These are phyloP conservation scores for Penicillium pancosmium DNA, from an alignment of 495 filamentous ascomycete genomes.

Conservation along the genomic window DNA sequence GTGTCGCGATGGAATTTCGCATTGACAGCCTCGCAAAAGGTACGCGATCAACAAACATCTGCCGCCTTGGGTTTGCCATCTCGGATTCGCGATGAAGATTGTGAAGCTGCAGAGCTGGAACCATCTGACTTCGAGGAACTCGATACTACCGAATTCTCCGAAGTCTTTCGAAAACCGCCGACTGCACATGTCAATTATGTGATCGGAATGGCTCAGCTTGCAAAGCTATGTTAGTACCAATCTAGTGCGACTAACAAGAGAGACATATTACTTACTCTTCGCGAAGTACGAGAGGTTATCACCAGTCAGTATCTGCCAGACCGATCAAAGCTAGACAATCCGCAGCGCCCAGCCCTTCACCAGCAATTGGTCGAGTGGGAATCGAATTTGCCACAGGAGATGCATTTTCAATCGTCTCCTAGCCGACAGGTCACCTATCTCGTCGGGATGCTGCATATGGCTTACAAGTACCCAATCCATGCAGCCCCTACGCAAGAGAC, in stretches of 20 bases:
- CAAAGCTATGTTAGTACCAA: conserved; percentile 36
- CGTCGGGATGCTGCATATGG: conserved; percentile 47
- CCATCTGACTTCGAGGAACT: conserved; percentile 39
- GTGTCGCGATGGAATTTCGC: background rate
- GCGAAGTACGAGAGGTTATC: conserved; percentile 43
- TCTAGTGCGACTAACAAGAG: background rate
- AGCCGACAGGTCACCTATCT: conserved; percentile 37
- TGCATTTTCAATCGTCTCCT: conserved; percentile 32
- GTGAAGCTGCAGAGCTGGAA: conserved; percentile 45
- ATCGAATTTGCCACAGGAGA: conserved; percentile 33
- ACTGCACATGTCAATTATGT: conserved; percentile 39
- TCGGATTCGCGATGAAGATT: conserved; percentile 51
- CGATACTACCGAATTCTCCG: conserved; percentile 25
- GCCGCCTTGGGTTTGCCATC: conserved; percentile 42
- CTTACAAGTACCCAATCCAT: conserved; percentile 40
- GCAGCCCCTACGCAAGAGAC: too few relatives aligned
- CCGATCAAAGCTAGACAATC: conserved; percentile 29
- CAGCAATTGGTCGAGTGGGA: conserved; percentile 40
- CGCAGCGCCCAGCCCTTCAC: conserved; percentile 33
- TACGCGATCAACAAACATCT: conserved; percentile 46
- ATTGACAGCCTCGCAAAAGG: conserved; percentile 18
- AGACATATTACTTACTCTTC: conserved; percentile 1
- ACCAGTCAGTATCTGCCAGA: conserved; percentile 45
- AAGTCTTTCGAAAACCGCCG: conserved; percentile 34
- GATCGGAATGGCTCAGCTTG: conserved; percentile 46